Evolutionary conservation across 1,139 yeast genomes (phyloP).

Genomic region (Candida tetrigidarum): DNA sequence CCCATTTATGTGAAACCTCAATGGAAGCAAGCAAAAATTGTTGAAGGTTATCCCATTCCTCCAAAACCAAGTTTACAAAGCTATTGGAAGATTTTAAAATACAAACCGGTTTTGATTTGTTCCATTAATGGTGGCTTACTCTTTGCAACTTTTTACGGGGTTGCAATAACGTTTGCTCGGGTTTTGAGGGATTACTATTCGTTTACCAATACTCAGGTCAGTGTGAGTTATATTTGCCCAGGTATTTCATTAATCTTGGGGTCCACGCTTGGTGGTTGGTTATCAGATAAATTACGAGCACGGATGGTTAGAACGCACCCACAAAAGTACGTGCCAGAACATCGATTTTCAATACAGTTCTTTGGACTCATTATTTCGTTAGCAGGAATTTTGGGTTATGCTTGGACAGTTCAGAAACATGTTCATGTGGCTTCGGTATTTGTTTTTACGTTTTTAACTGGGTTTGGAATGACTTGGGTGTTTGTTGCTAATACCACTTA

Average conservation of each 20-base stretch:
- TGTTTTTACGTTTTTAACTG: slow-evolving; percentile 48
- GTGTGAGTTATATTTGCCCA: slow-evolving; percentile 58
- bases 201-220: slow-evolving; percentile 38
- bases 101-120: slow-evolving; percentile 50
- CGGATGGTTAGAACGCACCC: slow-evolving; percentile 27
- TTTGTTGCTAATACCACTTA: slow-evolving; percentile 62
- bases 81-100: slow-evolving; percentile 41
- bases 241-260: slow-evolving; percentile 55
- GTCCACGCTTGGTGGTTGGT: slow-evolving; percentile 53
- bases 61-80: slow-evolving; percentile 48
- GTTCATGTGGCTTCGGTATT: slow-evolving; percentile 48
- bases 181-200: slow-evolving; percentile 41
- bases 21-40: slow-evolving; percentile 30
- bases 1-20: slow-evolving; percentile 29
- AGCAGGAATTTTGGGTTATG: slow-evolving; percentile 55
- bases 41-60: slow-evolving; percentile 45
- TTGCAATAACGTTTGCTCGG: slow-evolving; percentile 54
- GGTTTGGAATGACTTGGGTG: slow-evolving; percentile 64
- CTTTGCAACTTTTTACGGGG: slow-evolving; percentile 59
- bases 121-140: slow-evolving; percentile 54
- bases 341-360: slow-evolving; percentile 48
- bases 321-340: slow-evolving; percentile 45
- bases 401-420: slow-evolving; percentile 54
- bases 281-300: slow-evolving; percentile 46
- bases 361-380: slow-evolving; percentile 50